Base-by-base conservation (phyloP, 1,284 basidiomycete genomes). In the Cryptococcus sp. region DNA sequence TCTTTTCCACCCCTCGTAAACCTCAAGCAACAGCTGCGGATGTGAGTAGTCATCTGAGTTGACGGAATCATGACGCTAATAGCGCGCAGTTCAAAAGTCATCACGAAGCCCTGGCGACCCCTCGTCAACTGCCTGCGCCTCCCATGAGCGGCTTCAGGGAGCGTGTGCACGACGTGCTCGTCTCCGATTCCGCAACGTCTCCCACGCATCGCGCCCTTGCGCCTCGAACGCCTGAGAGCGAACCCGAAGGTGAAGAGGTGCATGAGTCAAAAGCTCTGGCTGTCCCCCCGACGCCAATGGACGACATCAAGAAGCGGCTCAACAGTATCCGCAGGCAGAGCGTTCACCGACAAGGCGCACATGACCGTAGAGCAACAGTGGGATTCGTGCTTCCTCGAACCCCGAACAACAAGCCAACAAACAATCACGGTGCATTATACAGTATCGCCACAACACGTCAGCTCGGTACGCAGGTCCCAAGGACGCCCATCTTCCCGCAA, bases 121-220 rank as follows among this genome's bases (percentile, higher is more conserved):
- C 76, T 11, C 67, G 73, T 27, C 61, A 61, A 10, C 64, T 77
- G 3, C 73, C 72, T n/a, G 55, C 63, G 5, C 70, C 69, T 4
- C 70, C 70, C 0, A 43, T 55, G 3, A 64, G 59, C 46, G 61
- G 65, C 3, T 76, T 76, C 70, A 66, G 66, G 25, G 57, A 58
- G 16, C 66, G 69, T 19, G 59, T 69, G 13, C 58, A 60, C 16
- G 65, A 66, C 20, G 51, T 52, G 11, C 39, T 56, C n/a, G 30
- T 58, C 49, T 17, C 60, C 13, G 50, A 55, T 27, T 46, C 67
- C 8, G 19, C 64, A 20, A 41, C 62, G 3, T 69, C 71, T n/a
- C 66, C 70, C 1, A 46, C 54, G 30, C 75, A 75, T 50, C 68
- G 61, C 16, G 71, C 71, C 13, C 57, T 75, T 7, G 47, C 51